Base-by-base conservation (phyloP, 139 green algal genomes). In the Tetraselmis striata region DNA sequence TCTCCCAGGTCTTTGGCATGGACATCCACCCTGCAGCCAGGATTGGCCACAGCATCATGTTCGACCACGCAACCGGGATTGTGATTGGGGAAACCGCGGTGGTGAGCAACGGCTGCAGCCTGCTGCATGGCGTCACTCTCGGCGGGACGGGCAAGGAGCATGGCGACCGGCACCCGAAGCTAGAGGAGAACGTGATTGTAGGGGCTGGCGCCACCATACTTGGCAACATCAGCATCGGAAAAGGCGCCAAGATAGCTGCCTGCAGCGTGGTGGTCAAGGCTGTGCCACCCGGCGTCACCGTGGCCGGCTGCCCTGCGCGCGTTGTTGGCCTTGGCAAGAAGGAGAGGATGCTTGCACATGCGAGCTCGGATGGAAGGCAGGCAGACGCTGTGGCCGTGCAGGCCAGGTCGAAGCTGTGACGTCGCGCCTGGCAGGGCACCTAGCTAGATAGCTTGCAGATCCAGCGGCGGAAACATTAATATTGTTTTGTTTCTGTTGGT, bases 91-190 rank as follows among this genome's bases (percentile, higher is more conserved):
- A 84, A 74, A 84, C 81, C 32, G 74, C 81, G 2, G 75, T 84
- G 26, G 67, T 84, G 29, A 74, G 81, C 28, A 32, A 84, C 32
- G 28, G 30, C 74, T 30, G 30, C n/a, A 67, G n/a, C 27, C 30
- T 84, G 25, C 30, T 80, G 25, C 81, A 84, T 25, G 81, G 74
- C 1, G 81, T 84, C 1, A 84, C 81, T 23, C 28, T 84, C 23
- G 81, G 81, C 45, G 88, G 97, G 24, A 99, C 95, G 1, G 97
- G 97, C n/a, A 99, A 98, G 86, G 93, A 95, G 31, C 86, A 89
- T 0, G 97, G 97, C 2, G 94, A 99, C 86, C 91, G 97, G n/a
- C 97, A 99, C 84, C 96, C 96, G 27, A 99, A 98, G 89, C 89
- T 98, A 0, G 82, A 79, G 1, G 90, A 97, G 85, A 95, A 95